Base-by-base conservation (phyloP, 2,329 filamentous ascomycete species). In the Epichloe coenophiala region DNA sequence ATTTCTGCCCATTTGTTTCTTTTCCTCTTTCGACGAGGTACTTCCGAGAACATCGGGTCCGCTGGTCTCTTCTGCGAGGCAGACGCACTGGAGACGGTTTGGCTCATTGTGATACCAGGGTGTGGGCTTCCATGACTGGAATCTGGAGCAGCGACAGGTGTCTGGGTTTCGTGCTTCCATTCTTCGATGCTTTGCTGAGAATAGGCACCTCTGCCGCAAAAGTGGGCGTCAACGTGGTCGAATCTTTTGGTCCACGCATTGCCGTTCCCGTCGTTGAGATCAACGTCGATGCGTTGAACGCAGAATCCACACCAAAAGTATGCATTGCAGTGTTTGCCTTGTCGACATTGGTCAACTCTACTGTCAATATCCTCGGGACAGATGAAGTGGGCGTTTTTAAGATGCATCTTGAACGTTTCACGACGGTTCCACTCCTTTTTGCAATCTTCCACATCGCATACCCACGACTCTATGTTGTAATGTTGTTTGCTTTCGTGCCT, bases 221-320 rank as follows among this genome's bases (percentile, higher is more conserved):
- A 81, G 60, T 88, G 85, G 15, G 77, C 64, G 52, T 89, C 87
- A 55, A 95, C 90, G 60, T 95, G 88, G 57, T 90, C 68, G 57
- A 71, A 77, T 11, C 76, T 66, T 56, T 69, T 68, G 7, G 77
- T 76, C 76, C 77, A 78, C 0, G 80, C 78, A 23, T 76, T 76
- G 45, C 54, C 58, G 7, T 52, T 52, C 37, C 55, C 43, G 6
- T 54, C 57, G 13, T 68, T 61, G 33, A 81, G 55, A n/a, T 68
- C 62, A 27, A 81, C 70, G n/a, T 69, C 63, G 13, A 88, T 68
- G 19, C 81, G 71, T 17, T 66, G 59, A 15, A 68, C 60, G 63
- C 88, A 95, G 63, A 95, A 95, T 0, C 89, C 89, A 60, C 90
- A 95, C 89, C 89, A 95, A 65, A 88, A 95, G 5, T 75, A 71